Base-by-base conservation (phyloP, 1,284 basidiomycete genomes). In the Irpex sp. region DNA sequence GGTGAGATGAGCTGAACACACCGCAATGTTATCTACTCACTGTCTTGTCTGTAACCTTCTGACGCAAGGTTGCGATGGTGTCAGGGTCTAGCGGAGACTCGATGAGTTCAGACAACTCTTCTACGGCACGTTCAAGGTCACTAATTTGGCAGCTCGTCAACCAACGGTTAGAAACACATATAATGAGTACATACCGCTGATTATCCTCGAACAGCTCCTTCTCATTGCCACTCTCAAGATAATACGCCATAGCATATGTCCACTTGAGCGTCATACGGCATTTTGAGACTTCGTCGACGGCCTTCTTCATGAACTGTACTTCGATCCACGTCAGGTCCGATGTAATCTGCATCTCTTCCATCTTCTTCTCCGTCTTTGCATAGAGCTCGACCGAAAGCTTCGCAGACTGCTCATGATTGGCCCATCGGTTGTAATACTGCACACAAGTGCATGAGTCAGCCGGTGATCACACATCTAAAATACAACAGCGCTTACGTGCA, bases 181-280 rank as follows among this genome's bases (percentile, higher is more conserved):
- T 19, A 60, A 47, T 37, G 33, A 62, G 68, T 50, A 11, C 79
- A 35, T 66, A 89, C 90, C 93, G 84, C 78, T 99, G 97, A 72
- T 98, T 98, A 77, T 98, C 96, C 77, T 98, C 97, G 70, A 97
- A 99, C 55, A 99, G 79, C 72, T 95, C 93, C 74, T 98, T 98
- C 83, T 93, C 84, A 75, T 98, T 98, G 68, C 94, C 89, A 72
- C 86, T 88, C 62, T 87, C 85, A 37, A 92, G 81, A 68, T 98
- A 99, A 79, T 95, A 99, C 11, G 96, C 97, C 96, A 99, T 98
- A n/a, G 94, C 93, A 73, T 99, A 99, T 15, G 96, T 98, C 97
- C 97, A 99, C 78, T 98, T 98, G 66, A 99, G 86, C 51, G 97
- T 98, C 82, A 90, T 94, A 39, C 97, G 88, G 73, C 96, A 98